Evolutionary conservation across 805 yeast genomes (phyloP).

Genomic region (Monosporozyma servazzii): DNA sequence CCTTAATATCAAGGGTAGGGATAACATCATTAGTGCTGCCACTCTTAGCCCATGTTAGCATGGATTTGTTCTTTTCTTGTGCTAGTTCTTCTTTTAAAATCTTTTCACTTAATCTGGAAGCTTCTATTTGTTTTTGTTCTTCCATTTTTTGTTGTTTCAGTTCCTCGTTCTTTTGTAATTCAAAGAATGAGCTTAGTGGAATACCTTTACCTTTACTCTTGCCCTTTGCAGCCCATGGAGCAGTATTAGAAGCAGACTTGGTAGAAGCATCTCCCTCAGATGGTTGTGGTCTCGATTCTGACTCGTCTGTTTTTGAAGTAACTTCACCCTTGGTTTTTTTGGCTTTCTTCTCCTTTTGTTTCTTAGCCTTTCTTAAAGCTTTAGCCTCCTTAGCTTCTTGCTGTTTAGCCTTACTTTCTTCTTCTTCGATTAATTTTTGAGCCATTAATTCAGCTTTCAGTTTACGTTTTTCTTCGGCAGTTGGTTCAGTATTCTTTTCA

Average conservation of each 20-base stretch:
- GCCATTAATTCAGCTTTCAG: slow-evolving; percentile 21
- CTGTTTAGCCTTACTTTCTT: slow-evolving; percentile 6
- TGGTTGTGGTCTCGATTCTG: neutral
- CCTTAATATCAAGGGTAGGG: slow-evolving; percentile 14
- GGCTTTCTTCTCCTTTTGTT: slow-evolving; percentile 8
- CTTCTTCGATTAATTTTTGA: slow-evolving; percentile 12
- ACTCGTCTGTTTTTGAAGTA: slow-evolving; percentile 4
- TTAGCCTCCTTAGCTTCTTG: slow-evolving; percentile 5
- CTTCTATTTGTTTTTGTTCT: slow-evolving; percentile 13
- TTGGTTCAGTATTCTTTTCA: neutral
- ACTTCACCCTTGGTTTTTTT: slow-evolving; percentile 5
- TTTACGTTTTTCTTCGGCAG: slow-evolving; percentile 5
- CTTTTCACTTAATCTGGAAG: slow-evolving; percentile 16
- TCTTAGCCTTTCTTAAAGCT: slow-evolving; percentile 6
- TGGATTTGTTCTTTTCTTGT: slow-evolving; percentile 14
- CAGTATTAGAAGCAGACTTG: slow-evolving; percentile 3
- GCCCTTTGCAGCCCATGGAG: slow-evolving; percentile 25
- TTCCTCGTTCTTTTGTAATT: slow-evolving; percentile 12
- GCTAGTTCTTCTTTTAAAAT: slow-evolving; percentile 16
- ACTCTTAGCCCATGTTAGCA: slow-evolving; percentile 26
- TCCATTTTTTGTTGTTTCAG: slow-evolving; percentile 12
- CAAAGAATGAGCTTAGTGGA: slow-evolving; percentile 18
- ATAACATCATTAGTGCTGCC: slow-evolving; percentile 9
- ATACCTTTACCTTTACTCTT: slow-evolving; percentile 7
- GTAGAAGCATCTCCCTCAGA: neutral